Evolutionary conservation across 176 grass and related monocot species (phyloP), one percentile per base, ranked within the genome.

Genomic region (Oryza meyeriana): DNA sequence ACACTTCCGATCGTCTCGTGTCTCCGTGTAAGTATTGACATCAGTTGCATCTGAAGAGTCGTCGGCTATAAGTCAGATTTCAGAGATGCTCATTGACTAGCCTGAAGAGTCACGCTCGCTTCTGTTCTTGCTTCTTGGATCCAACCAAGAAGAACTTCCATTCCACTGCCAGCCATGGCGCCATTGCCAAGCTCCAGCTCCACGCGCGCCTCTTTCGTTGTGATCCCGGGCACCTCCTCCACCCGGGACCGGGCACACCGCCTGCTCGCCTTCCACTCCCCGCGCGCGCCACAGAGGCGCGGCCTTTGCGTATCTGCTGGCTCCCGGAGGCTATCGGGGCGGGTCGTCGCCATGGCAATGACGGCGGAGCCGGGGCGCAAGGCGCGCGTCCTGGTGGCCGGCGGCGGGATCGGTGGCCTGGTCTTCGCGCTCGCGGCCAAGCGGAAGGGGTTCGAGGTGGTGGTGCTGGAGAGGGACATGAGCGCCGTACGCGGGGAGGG

Each of bases 401-500:
- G 94, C 59, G 94, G 94, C 16, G 94, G 94, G 63, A 94, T 94
- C 64, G 91, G 94, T 24, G 94, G 94, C 16, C 77, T 97, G 64
- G 79, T 73, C 30, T 88, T 97, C 48, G 94, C 94, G 34, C 85
- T 97, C 39, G 94, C 91, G 31, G 94, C 89, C 33, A 84, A 26
- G 85, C 86, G 88, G n/a, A 91, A 86, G 76, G 94, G 94, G 75
- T 97, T 97, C 83, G 63, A 97, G 39, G 94, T 97, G 79, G 20
- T 94, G 64, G 94, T 97, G 57, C 87, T 97, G 31, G 94, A 97
- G 89, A 86, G 77, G 84, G 91, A 97, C 84, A 29, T 90, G 72
- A 97, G 87, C 83, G 91, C 94, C 39, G 32, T 97, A 31, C 87
- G 94, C 71, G 94, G 94, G 69, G 94, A 97, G 32, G 94, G 94